These are phyloP conservation scores for Scutellaria barbata DNA, from an alignment of 257 asterid genomes.

Conservation along the genomic window DNA sequence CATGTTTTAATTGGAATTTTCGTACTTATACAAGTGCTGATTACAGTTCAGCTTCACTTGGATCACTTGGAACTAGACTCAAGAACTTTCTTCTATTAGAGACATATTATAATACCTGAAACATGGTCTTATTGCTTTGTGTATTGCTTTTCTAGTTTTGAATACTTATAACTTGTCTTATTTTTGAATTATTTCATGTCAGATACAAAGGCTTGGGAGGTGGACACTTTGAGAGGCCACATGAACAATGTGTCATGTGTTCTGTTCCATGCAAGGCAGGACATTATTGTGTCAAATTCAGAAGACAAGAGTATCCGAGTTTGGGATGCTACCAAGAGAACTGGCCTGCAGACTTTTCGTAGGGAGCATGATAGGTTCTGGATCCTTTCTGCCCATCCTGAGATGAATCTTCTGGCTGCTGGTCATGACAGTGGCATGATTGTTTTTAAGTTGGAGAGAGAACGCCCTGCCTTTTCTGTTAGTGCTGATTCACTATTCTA, in stretches of 20 bases:
- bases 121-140: slow-evolving; percentile 7
- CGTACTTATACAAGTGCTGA: background rate
- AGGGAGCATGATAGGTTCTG: slow-evolving; percentile 98
- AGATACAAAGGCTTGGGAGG: slow-evolving; percentile 99
- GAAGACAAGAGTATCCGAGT: slow-evolving; percentile 98
- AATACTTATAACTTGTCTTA: slow-evolving; percentile 20
- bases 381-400: slow-evolving; percentile 96
- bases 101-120: slow-evolving; percentile 17
- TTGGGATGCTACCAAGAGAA: slow-evolving; percentile 98
- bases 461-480: slow-evolving; percentile 90
- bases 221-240: slow-evolving; percentile 97
- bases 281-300: slow-evolving; percentile 91
- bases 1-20: background rate
- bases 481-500: slow-evolving; percentile 78
- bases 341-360: slow-evolving; percentile 92
- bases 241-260: slow-evolving; percentile 97
- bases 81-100: background rate
- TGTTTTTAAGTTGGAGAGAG: slow-evolving; percentile 93
- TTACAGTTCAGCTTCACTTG: slow-evolving; percentile 12
- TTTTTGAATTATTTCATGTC: slow-evolving; percentile 28
- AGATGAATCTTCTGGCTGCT: slow-evolving; percentile 98
- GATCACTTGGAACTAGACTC: too few species aligned
- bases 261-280: slow-evolving; percentile 86
- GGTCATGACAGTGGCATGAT: slow-evolving; percentile 99
- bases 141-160: slow-evolving; percentile 23